Evolutionary conservation across 2,329 filamentous ascomycete species (phyloP).

Genomic region (Westerdykella aurantiaca): DNA sequence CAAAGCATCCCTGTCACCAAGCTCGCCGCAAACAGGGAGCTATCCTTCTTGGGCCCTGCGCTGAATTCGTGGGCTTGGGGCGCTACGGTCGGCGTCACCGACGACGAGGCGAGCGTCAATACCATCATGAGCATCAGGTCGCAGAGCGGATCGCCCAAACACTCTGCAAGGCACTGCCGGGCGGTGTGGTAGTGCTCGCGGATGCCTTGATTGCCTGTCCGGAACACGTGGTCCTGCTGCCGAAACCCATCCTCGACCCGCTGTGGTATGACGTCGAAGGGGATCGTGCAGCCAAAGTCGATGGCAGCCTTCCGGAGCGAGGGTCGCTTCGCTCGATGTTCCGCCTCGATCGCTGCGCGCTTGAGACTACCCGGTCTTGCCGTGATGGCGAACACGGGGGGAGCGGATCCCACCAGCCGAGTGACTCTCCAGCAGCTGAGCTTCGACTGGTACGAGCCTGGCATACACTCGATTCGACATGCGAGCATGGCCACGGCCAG

Average conservation of each 20-base stretch:
- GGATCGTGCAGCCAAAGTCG: conserved; percentile 1
- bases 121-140: conserved; percentile 2
- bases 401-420: background rate
- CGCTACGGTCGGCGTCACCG: conserved; percentile 1
- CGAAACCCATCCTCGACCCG: conserved; percentile 1
- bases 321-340: background rate
- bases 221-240: background rate
- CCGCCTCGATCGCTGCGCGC: background rate
- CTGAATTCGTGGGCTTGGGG: background rate
- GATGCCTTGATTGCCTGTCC: background rate
- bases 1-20: conserved; percentile 2
- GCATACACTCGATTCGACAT: conserved; percentile 1
- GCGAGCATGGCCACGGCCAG: conserved; percentile 1
- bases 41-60: conserved; percentile 1
- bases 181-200: conserved; percentile 1
- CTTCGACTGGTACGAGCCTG: conserved; percentile 1
- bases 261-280: background rate
- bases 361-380: background rate
- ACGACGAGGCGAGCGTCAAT: conserved; percentile 2
- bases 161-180: conserved; percentile 1
- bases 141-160: conserved; percentile 1
- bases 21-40: conserved; percentile 1
- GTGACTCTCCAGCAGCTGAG: conserved; percentile 1
- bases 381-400: background rate
- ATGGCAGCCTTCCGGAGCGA: background rate